Base-by-base conservation (phyloP, 805 yeast species). In the Myxozyma neotropica region DNA sequence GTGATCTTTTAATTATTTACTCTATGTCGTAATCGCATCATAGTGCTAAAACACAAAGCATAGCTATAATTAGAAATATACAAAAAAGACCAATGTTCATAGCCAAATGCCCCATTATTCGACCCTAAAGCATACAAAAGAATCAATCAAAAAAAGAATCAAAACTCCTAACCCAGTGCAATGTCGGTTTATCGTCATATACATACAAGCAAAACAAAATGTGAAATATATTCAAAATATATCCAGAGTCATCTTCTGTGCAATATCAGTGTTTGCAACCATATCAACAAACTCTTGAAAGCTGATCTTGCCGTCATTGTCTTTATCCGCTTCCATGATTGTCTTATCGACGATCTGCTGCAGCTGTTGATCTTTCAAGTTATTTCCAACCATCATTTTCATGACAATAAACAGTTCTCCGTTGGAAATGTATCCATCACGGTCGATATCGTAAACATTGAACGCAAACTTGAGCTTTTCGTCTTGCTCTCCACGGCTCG, bases 341-440 rank as follows among this genome's bases (percentile, higher is more conserved):
- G 99, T 91, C 73, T 95, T 85, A 73, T 94, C 98, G n/a, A 59
- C 97, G 54, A 94, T 83, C 74, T 95, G 98, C 73, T 94, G 99
- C 57, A 94, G 79, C 69, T 94, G 96, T 27, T 83, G 84, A 59
- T 89, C 96, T 63, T 84, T 87, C 58, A 95, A 75, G 70, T 94
- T 91, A 67, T 84, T 86, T 1, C 98, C 99, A 27, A 95, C 99
- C 99, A 94, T 94, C 83, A 89, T 88, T 74, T 94, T 89, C 76
- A 94, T 78, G 42, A 94, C 98, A 42, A 93, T 80, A 69, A 87
- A 94, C 57, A 94, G 74, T 74, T 94, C 99, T 24, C 99, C 99
- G 71, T 93, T 93, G 2, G 97, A 92, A 38, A 94, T 89, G 71
- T 71, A 91, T 0, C 99, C 99, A 72, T 94, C 99, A 57, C 90